These are phyloP conservation scores for Gonapodya prolifera DNA, from an alignment of 192 early-diverging fungal species.

Conservation along the genomic window DNA sequence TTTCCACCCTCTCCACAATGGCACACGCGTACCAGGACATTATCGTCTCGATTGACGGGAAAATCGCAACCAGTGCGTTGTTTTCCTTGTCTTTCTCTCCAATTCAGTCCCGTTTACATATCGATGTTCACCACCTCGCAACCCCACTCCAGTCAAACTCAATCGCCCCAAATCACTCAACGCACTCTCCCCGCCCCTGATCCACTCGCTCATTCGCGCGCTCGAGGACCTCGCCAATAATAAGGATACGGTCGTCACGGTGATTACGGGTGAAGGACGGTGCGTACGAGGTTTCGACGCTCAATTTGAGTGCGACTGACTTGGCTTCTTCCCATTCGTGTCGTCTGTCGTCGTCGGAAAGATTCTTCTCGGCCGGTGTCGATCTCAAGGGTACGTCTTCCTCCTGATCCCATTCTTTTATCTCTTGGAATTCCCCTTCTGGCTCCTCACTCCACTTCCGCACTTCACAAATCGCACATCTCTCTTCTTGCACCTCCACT, in stretches of 20 bases:
- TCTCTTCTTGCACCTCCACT: too few species aligned
- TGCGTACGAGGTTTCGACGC: too few species aligned
- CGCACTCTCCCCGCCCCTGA: background rate
- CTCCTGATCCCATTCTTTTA: too few species aligned
- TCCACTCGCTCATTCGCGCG: background rate
- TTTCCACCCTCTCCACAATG: background rate
- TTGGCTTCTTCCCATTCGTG: background rate
- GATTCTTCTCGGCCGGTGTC: constrained; percentile 2
- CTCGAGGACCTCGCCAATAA: background rate
- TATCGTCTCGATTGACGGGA: background rate
- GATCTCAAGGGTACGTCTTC: background rate
- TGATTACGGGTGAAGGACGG: background rate
- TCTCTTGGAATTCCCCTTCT: too few species aligned
- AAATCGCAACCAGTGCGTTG: background rate
- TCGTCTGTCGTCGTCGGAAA: too few species aligned
- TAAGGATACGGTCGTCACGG: background rate
- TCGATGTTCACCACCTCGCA: too few species aligned
- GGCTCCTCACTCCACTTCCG: too few species aligned
- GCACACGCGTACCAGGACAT: background rate
- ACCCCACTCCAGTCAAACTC: constrained; percentile 1
- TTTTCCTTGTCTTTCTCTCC: background rate
- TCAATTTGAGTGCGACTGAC: background rate
- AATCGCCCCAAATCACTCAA: constrained; percentile 2
- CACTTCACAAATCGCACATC: too few species aligned
- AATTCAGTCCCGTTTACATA: too few species aligned